phyloP scores from a whole-genome alignment of 2,329 filamentous ascomycete species.

The Fusarium nematophilum region DNA sequence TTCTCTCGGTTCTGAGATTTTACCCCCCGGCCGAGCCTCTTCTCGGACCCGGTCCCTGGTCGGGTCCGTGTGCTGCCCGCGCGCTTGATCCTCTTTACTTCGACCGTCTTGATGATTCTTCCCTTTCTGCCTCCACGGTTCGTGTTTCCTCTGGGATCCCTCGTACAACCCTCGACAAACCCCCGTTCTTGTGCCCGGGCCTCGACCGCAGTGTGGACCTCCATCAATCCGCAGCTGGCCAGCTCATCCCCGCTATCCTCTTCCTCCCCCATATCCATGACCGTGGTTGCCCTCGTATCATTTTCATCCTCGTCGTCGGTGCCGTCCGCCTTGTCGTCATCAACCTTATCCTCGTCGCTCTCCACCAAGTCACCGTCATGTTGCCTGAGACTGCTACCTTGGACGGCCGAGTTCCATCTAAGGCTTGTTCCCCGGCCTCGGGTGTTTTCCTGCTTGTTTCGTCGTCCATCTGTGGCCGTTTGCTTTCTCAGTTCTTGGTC shows the following conservation, averaged over 20 bases:
- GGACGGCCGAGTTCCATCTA: constrained; percentile 14
- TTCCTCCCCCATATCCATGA: constrained; percentile 17
- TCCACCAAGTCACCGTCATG: constrained; percentile 12
- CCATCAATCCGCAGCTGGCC: constrained; percentile 17
- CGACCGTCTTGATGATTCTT: constrained; percentile 2
- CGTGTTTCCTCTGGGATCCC: constrained; percentile 6
- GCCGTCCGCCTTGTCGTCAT: constrained; percentile 16
- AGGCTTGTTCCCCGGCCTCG: constrained; percentile 18
- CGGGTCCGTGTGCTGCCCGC: constrained; percentile 24
- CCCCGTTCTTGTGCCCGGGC: not conserved
- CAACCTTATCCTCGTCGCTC: constrained; percentile 21
- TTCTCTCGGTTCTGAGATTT: constrained; percentile 11
- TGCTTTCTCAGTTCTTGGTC: not conserved
- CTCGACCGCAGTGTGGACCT: not conserved
- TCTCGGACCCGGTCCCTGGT: constrained; percentile 17
- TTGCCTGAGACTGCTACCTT: constrained; percentile 5
- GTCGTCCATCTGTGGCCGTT: constrained; percentile 17
- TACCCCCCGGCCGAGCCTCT: constrained; percentile 15
- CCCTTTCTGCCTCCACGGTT: constrained; percentile 2
- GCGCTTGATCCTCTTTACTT: constrained; percentile 28
- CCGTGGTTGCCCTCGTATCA: constrained; percentile 28
- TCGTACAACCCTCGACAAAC: not conserved
- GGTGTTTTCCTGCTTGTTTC: constrained; percentile 29
- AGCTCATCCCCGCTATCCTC: constrained; percentile 41
- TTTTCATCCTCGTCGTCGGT: constrained; percentile 14